Conservation (phyloP, 1,284 basidiomycete species). For the Albatrellus sp. region DNA sequence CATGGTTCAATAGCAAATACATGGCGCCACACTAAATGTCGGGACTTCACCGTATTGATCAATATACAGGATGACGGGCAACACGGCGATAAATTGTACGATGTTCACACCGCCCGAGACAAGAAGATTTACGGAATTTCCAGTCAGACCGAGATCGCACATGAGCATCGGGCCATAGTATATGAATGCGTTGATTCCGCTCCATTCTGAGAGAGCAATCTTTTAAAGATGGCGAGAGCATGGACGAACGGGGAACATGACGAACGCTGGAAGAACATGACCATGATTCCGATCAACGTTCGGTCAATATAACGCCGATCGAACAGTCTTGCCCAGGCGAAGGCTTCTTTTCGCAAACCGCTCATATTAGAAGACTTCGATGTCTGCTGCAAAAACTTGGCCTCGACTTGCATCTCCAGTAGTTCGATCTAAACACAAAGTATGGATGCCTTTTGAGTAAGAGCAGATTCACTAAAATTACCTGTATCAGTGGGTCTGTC, state of each 20-base stretch:
- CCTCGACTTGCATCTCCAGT: conserved; percentile 61
- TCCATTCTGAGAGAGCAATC: conserved; percentile 46
- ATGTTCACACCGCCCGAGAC: conserved; percentile 73
- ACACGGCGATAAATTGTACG: conserved; percentile 62
- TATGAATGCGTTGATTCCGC: conserved; percentile 68
- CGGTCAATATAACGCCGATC: conserved; percentile 37
- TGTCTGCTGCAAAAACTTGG: conserved; percentile 30
- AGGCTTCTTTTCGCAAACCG: conserved; percentile 25
- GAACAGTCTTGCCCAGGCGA: conserved; percentile 45
- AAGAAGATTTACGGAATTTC: conserved; percentile 41
- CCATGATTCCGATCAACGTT: conserved; percentile 53
- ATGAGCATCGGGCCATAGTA: conserved; percentile 75
- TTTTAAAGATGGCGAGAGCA: neutral
- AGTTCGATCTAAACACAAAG: conserved; percentile 43
- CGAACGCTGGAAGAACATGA: conserved; percentile 75
- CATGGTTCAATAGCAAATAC: neutral
- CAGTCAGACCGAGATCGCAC: conserved; percentile 44
- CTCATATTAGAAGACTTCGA: conserved; percentile 14
- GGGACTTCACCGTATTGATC: conserved; percentile 52
- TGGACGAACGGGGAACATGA: conserved; percentile 5
- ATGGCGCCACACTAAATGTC: neutral
- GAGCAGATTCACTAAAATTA: conserved; percentile 13
- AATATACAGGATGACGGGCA: conserved; percentile 62
- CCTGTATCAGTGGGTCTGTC: conserved; percentile 42
- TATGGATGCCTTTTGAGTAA: neutral